A percentile compares a stretch with the other conserved stretches of the same genome.
phyloP scores from a whole-genome alignment of 495 filamentous ascomycete species.

The Beverwykella pulmonaria region DNA sequence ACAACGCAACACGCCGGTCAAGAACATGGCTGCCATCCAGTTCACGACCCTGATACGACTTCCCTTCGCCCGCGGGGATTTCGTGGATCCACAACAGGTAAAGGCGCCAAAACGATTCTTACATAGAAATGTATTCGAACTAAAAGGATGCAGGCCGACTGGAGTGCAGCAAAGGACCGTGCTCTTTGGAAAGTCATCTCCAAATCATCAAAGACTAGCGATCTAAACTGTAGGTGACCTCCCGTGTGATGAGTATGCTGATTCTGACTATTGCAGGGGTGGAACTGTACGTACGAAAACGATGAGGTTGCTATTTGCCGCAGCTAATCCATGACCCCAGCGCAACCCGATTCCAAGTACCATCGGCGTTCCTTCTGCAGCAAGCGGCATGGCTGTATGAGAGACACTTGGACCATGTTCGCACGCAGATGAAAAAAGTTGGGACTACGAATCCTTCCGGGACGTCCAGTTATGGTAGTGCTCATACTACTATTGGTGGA shows the following conservation, averaged over 20 bases:
- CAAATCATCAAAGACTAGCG: slow-evolving; percentile 66
- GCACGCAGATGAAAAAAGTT: slow-evolving; percentile 85
- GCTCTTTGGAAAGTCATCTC: slow-evolving; percentile 90
- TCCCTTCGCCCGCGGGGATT: slow-evolving; percentile 82
- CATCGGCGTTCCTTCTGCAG: slow-evolving; percentile 85
- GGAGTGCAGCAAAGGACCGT: slow-evolving; percentile 81
- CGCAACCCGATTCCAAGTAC: slow-evolving; percentile 68
- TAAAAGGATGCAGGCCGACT: slow-evolving; percentile 58
- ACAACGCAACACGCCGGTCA: neutral
- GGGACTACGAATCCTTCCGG: slow-evolving; percentile 54
- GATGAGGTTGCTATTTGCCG: neutral
- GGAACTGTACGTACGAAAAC: slow-evolving; percentile 62
- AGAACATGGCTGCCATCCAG: slow-evolving; percentile 40
- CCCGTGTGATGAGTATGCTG: neutral
- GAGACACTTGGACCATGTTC: slow-evolving; percentile 81
- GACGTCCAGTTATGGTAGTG: slow-evolving; percentile 50
- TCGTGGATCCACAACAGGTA: slow-evolving; percentile 87
- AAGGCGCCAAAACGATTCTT: slow-evolving; percentile 26
- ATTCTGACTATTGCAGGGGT: slow-evolving; percentile 67
- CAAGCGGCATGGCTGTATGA: slow-evolving; percentile 96
- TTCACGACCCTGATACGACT: slow-evolving; percentile 83
- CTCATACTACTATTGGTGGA: slow-evolving; percentile 47
- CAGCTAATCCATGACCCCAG: slow-evolving; percentile 43
- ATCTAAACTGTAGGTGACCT: slow-evolving; percentile 73
- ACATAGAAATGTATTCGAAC: neutral